Evolutionary conservation across 73 alveolate species (phyloP).

Genomic region (Tetrahymena malaccensis): DNA sequence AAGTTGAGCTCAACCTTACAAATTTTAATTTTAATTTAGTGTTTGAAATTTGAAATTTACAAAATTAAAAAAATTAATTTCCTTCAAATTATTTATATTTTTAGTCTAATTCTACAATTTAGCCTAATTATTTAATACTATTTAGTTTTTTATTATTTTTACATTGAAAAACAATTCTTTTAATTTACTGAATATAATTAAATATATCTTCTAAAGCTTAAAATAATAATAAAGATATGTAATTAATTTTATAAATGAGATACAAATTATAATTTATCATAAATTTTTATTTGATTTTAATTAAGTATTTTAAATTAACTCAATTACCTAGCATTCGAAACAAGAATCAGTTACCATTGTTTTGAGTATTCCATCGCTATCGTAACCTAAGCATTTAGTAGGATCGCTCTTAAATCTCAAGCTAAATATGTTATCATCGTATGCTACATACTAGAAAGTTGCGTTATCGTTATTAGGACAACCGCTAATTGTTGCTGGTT

Average conservation of each 20-base stretch:
- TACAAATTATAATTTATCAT: not conserved
- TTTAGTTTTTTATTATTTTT: no score
- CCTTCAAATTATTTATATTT: no score
- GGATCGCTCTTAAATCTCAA: not conserved
- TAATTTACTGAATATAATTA: no score
- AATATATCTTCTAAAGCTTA: no score
- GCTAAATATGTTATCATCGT: not conserved
- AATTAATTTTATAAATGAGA: not conserved
- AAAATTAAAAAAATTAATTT: no score
- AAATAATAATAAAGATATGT: not conserved
- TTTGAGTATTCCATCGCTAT: not conserved
- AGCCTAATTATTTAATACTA: no score
- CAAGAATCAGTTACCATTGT: not conserved
- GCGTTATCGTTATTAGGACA: not conserved
- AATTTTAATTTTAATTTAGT: no score
- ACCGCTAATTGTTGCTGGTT: not conserved
- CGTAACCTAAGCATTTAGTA: not conserved
- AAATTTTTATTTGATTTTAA: not conserved
- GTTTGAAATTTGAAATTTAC: no score
- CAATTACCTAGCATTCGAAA: not conserved
- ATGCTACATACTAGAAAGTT: not conserved
- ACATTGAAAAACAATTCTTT: no score
- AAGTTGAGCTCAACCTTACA: no score
- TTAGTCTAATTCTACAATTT: no score
- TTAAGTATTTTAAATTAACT: not conserved